Evolutionary conservation across 371 early-diverging fungal species (phyloP), one percentile per base, ranked within the genome.

Genomic region (Mortierella sp.): DNA sequence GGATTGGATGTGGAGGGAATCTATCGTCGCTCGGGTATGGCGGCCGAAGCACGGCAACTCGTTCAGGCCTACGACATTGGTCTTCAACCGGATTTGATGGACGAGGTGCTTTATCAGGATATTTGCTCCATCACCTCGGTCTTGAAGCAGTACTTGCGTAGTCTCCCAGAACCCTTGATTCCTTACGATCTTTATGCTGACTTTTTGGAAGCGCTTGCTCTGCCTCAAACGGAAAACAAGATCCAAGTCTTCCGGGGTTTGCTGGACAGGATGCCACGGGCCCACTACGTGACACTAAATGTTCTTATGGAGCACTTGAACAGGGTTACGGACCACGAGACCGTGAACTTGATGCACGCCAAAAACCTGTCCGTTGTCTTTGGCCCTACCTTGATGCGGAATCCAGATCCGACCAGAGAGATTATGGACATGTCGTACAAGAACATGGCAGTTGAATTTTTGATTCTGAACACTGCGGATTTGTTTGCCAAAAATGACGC

Each of bases 131-230:
- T 96, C 18, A 96, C 98, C 4, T 95, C 96, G 60, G 88, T 98
- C 19, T 80, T 98, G 61, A 97, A 97, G 76, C 96, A 96, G 72
- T 98, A 96, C 61, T 87, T 98, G 54, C 87, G 98, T 46, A 94
- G 94, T 42, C 59, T 97, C 74, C 97, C 97, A 0, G 90, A 95
- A 57, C 98, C 98, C 1, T 69, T 98, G 28, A 72, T 98, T 60
- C 95, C 96, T 0, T 92, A 80, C 73, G 88, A 90, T 39, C 58
- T 94, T 7, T 91, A 95, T 70, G 67, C 82, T 12, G 72, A 91
- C 43, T 96, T 96, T 72, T 85, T 96, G 54, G 87, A 89, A 9
- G 86, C 89, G 10, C 81, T 87, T 18, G 71, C 84, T 80, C 81
- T 84, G 81, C 83, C 55, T 2, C 46, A 66, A 21, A 27, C 46